phyloP scores from a whole-genome alignment of 208 protist species.

The Wallacemonas sp. region DNA sequence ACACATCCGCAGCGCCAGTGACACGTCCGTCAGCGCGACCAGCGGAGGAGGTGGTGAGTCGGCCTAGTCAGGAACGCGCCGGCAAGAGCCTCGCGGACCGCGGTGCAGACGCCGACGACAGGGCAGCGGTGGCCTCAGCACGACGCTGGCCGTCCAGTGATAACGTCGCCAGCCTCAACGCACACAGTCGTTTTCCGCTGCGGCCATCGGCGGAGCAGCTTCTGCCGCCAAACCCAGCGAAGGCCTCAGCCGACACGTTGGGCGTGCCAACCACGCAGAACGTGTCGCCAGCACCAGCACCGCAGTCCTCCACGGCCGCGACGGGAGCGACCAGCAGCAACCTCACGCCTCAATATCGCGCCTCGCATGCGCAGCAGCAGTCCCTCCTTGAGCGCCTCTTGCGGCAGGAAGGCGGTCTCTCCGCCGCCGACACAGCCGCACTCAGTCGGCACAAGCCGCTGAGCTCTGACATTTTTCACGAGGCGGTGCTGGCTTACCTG shows the following conservation, averaged over 20 bases:
- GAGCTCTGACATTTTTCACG: constrained; percentile 25
- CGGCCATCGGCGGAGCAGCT: constrained; percentile 6
- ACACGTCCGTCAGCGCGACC: constrained; percentile 5
- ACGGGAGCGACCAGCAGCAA: not conserved
- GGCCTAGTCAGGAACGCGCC: not conserved
- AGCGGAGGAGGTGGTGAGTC: not conserved
- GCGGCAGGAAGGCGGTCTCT: constrained; percentile 2
- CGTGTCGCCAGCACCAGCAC: too few species aligned
- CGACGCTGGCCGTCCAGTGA: not conserved
- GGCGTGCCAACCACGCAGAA: too few species aligned
- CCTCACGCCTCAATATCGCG: not conserved
- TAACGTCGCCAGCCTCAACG: not conserved
- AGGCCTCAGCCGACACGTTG: too few species aligned
- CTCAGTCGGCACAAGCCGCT: constrained; percentile 13
- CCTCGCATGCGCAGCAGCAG: constrained; percentile 11
- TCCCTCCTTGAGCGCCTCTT: constrained; percentile 12
- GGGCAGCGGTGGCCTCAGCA: too few species aligned
- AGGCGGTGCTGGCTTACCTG: constrained; percentile 47
- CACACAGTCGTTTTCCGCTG: not conserved
- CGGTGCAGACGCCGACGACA: not conserved
- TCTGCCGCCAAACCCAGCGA: not conserved
- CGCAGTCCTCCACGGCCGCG: too few species aligned
- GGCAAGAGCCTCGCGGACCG: not conserved
- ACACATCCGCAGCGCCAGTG: constrained; percentile 3
- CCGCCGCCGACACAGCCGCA: constrained; percentile 4